phyloP scores from a whole-genome alignment of 345 rosid species.

The Aegle marmelos region DNA sequence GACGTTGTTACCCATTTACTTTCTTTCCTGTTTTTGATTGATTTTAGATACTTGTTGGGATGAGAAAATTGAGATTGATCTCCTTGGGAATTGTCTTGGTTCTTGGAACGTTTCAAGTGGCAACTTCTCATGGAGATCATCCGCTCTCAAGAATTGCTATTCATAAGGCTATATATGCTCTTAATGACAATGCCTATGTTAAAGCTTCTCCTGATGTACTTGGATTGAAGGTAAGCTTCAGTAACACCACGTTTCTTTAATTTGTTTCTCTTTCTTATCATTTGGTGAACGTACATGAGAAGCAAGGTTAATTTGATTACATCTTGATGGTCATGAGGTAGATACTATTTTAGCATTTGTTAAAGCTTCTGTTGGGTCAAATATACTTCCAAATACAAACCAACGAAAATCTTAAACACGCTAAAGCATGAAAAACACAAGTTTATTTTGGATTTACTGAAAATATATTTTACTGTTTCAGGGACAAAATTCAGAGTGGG shows the following conservation, averaged over 20 bases:
- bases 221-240: conserved; percentile 45
- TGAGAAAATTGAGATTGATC: conserved; percentile 25
- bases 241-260: background rate
- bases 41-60: conserved; percentile 23
- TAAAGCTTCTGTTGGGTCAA: background rate
- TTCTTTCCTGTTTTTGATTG: background rate
- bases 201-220: conserved; percentile 51
- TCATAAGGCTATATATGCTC: conserved; percentile 32
- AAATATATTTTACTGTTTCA: conserved; percentile 7
- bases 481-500: conserved; percentile 62
- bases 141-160: conserved; percentile 57
- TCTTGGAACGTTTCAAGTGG: conserved; percentile 45
- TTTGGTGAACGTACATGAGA: background rate
- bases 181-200: conserved; percentile 40
- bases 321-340: background rate
- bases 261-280: background rate
- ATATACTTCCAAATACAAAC: background rate
- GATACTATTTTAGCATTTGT: background rate
- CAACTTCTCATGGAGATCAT: conserved; percentile 47
- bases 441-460: background rate
- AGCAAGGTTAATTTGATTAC: background rate
- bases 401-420: background rate
- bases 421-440: background rate
- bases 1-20: background rate
- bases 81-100: conserved; percentile 22